Evolutionary conservation across 2,329 filamentous ascomycete genomes (phyloP), one percentile per base, ranked within the genome.

Genomic region (Fusarium sp.): DNA sequence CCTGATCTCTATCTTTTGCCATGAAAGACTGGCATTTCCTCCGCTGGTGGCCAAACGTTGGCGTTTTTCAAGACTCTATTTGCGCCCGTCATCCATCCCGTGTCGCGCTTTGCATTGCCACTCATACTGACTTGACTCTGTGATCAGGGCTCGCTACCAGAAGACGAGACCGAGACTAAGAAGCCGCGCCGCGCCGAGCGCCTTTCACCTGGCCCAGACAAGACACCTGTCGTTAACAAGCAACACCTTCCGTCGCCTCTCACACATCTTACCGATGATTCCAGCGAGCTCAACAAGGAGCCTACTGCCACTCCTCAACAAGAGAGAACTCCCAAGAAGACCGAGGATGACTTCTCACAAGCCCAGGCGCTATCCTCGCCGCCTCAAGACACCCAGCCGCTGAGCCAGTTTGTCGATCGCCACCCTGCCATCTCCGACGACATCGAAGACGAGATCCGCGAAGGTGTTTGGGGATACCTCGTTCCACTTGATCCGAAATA

Each of bases 391-490:
- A 84, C 81, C 4, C 83, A 84, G 70, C 83, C 83, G 75, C 89
- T 94, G 43, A 81, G 79, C 62, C 96, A 99, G 80, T 92, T 92
- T 75, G 82, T 93, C 38, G 90, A 93, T 70, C 90, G 92, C 4
- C 88, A 93, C 28, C 83, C 88, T 61, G 87, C 88, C 26, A 86
- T 95, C 46, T 90, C 90, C 13, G 92, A 94, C 67, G 94, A 97
- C 58, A 92, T 97, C 6, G 88, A 94, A 67, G 92, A 97, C 76
- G 94, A 97, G 80, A 88, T 84, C 65, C 85, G 88, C 45, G 92
- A 97, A 77, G 94, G 94, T 10, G 94, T 98, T 2, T 99, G 96
- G 96, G 97, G 97, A 14, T 99, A 98, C 75, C 84, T 99, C 7
- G 88, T 97, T 55, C 94, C 95, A 3, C 82, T 97, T 24, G 91